These are phyloP conservation scores for Tetracladium maxilliforme DNA, from an alignment of 2,329 filamentous ascomycete species.

Conservation along the genomic window DNA sequence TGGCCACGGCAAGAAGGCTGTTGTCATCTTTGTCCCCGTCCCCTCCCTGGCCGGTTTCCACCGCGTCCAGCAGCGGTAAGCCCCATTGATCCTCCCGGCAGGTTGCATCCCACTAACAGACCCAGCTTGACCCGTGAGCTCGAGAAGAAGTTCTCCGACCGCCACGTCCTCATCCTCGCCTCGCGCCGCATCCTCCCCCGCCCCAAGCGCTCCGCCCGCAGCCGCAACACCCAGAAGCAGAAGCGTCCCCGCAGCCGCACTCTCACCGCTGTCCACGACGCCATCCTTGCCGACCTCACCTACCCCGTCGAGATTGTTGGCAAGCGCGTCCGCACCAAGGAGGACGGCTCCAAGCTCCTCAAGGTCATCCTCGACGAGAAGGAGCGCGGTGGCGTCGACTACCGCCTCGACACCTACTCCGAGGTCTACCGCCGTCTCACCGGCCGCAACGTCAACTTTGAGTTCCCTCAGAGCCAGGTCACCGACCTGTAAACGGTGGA, in stretches of 20 bases:
- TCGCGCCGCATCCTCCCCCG: slow-evolving; percentile 97
- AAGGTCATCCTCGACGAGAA: slow-evolving; percentile 99
- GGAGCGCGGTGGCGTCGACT: slow-evolving; percentile 98
- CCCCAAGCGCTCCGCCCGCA: slow-evolving; percentile 95
- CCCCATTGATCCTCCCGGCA: slow-evolving; percentile 8
- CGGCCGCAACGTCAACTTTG: slow-evolving; percentile 90
- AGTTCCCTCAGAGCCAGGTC: slow-evolving; percentile 81
- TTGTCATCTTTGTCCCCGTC: slow-evolving; percentile 99
- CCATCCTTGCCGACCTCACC: slow-evolving; percentile 94
- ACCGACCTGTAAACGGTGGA: too few relatives aligned
- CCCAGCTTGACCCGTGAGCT: slow-evolving; percentile 94
- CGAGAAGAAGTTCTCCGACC: slow-evolving; percentile 99
- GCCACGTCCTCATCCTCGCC: slow-evolving; percentile 97
- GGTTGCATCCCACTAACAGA: slow-evolving; percentile 7
- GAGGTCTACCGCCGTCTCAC: slow-evolving; percentile 99
- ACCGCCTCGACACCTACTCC: slow-evolving; percentile 98
- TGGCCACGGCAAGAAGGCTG: slow-evolving; percentile 99
- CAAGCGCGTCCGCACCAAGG: slow-evolving; percentile 96
- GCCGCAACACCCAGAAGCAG: slow-evolving; percentile 92
- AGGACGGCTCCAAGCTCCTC: slow-evolving; percentile 95
- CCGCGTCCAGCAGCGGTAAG: slow-evolving; percentile 99
- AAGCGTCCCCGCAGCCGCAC: slow-evolving; percentile 97
- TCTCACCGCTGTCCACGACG: slow-evolving; percentile 96
- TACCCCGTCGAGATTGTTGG: slow-evolving; percentile 99
- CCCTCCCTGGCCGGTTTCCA: slow-evolving; percentile 97